Conservation (phyloP, 2,329 filamentous ascomycete genomes). For the Pseudogymnoascus sp. region DNA sequence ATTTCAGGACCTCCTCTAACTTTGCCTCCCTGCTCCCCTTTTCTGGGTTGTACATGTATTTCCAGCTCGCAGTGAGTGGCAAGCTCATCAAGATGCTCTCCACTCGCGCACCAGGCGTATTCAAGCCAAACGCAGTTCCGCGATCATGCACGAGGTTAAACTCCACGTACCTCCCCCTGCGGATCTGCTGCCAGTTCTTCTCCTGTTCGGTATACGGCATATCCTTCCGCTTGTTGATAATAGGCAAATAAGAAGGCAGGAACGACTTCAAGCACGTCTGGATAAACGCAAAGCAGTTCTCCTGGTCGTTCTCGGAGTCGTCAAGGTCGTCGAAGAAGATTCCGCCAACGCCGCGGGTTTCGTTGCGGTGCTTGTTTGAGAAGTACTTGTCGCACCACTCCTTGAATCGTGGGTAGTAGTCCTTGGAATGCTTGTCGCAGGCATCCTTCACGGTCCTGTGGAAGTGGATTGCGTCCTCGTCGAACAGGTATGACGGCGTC, state of each 20-base stretch:
- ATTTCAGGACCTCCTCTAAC: conserved; percentile 62
- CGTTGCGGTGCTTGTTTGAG: conserved; percentile 80
- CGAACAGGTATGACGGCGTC: conserved; percentile 89
- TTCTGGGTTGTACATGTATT: conserved; percentile 86
- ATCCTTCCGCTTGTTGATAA: conserved; percentile 79
- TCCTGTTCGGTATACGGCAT: conserved; percentile 81
- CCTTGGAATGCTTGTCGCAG: conserved; percentile 87
- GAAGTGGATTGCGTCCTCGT: conserved; percentile 96
- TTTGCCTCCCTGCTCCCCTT: conserved; percentile 70
- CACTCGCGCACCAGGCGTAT: conserved; percentile 81
- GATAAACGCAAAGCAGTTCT: conserved; percentile 83
- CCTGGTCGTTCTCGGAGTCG: conserved; percentile 73
- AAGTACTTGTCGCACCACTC: conserved; percentile 99
- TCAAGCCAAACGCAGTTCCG: conserved; percentile 87
- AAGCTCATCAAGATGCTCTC: conserved; percentile 98
- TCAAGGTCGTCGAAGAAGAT: conserved; percentile 99
- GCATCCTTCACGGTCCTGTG: conserved; percentile 86
- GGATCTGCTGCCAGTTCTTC: conserved; percentile 94
- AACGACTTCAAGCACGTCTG: conserved; percentile 81
- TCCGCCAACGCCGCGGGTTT: conserved; percentile 81
- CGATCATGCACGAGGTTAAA: conserved; percentile 97
- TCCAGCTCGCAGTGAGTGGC: conserved; percentile 86
- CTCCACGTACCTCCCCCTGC: conserved; percentile 92
- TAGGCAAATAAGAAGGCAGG: conserved; percentile 82
- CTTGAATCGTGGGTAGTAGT: conserved; percentile 92